Base-by-base conservation (phyloP, 2,329 filamentous ascomycete genomes). In the Aquanectria penicillioides region DNA sequence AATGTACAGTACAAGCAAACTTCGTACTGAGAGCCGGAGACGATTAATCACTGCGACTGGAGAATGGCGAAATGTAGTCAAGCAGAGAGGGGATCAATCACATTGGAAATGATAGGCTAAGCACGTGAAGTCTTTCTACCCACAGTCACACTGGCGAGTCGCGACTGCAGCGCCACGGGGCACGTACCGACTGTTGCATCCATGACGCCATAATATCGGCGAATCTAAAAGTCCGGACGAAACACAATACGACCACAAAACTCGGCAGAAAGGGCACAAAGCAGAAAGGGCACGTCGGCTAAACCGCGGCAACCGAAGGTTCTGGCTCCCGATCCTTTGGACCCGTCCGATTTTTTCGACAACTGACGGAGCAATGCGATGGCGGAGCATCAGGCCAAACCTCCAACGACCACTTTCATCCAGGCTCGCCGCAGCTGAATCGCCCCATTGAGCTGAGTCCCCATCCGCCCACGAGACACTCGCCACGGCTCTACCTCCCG, bases 311-410 rank as follows among this genome's bases (percentile, higher is more conserved):
- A 18, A 25, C 9, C 61, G 52, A 57, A 34, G 38, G 17, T 43
- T 53, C 15, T 23, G 7, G n/a, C 40, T 4, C 25, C 57, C 54
- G 61, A 53, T 33, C 36, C 17, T 40, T 41, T 47, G n/a, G 40
- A 36, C 50, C 60, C 53, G 61, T 69, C 64, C 66, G 69, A 67
- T 71, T 71, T 70, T 68, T 71, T 66, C 56, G 46, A 61, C 58
- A 57, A 28, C 50, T 43, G 36, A 62, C 61, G 47, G 65, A 62
- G 61, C 68, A 56, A 67, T 62, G 66, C 67, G 55, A 67, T 62
- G 66, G 66, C 66, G 68, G 66, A 70, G 66, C 51, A 67, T 69
- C 68, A 68, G 64, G 55, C 63, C 66, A 69, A 69, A 44, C 37
- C 37, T 46, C 46, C 31, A 52, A 20, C 56, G 15, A 37, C 17